A percentile compares a stretch with the other conserved stretches of the same genome.
Evolutionary conservation across 768 basidiomycete genomes (phyloP).

Genomic region (Phylloporus sp.): DNA sequence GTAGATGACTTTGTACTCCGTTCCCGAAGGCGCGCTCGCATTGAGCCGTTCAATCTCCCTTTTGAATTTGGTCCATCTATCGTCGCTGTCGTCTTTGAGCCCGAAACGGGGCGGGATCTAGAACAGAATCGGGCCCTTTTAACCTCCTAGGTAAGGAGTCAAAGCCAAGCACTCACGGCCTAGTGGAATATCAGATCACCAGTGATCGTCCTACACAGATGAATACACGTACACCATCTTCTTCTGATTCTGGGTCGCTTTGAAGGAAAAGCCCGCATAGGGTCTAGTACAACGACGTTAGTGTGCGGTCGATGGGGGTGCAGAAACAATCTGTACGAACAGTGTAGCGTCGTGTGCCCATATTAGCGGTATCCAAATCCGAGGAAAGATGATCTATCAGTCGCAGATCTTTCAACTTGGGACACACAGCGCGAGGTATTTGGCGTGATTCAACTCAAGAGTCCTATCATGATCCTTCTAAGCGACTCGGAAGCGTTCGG

Average conservation of each 20-base stretch:
- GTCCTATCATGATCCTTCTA: too few species aligned
- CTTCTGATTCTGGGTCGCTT: conserved; percentile 14
- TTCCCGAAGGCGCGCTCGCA: conserved; percentile 30
- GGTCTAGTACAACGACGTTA: conserved; percentile 2
- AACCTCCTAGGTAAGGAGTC: background rate
- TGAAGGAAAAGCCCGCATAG: conserved; percentile 17
- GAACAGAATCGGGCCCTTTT: background rate
- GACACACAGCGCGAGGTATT: background rate
- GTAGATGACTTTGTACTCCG: conserved; percentile 58
- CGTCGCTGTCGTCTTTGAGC: conserved; percentile 45
- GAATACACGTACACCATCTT: conserved; percentile 9
- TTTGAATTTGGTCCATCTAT: conserved; percentile 48
- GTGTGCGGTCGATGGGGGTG: background rate
- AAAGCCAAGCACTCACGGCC: conserved; percentile 13
- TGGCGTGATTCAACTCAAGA: background rate
- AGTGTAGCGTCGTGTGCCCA: conserved; percentile 13
- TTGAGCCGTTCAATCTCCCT: conserved; percentile 43
- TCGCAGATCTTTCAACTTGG: background rate
- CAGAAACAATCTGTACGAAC: conserved; percentile 6
- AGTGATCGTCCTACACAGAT: background rate
- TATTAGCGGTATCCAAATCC: background rate
- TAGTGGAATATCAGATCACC: conserved; percentile 1
- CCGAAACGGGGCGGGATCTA: conserved; percentile 59
- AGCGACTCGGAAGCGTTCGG: too few species aligned
- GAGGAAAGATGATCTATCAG: background rate